Base-by-base conservation (phyloP, 441 rosid genomes). In the Croton laevigatus region DNA sequence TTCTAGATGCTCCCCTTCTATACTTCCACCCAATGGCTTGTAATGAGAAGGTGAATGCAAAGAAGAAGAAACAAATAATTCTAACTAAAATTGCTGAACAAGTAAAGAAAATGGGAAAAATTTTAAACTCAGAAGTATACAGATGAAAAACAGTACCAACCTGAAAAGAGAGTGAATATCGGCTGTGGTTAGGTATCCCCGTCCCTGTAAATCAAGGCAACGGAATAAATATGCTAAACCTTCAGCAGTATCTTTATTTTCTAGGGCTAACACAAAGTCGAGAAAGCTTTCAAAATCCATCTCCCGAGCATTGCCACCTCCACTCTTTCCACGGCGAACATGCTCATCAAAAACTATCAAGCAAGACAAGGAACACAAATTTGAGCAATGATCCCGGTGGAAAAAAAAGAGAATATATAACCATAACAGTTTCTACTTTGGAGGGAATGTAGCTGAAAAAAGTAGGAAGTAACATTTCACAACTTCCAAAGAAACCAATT, bases 91-190 rank as follows among this genome's bases (percentile, higher is more conserved):
- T 51, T 12, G 52, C 34, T 22, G 13, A 12, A 16, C 36, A 60
- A 51, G 36, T 20, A 45, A 51, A 48, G 38, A 27, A 68, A 46
- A 62, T 44, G 14, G 58, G 9, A 44, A 53, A 63, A 20, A n/a
- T n/a, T n/a, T 52, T 7, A 55, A 48, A 61, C 53, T 58, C 59
- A 49, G 52, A 74, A 59, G 48, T 32, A 51, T 5, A 49, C 63
- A 38, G 52, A 34, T 58, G 9, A 20, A 59, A 27, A 52, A 59
- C 20, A 71, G 9, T 34, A 53, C 36, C 73, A 62, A 91, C 99
- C 98, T 91, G 97, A 95, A 95, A 81, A 95, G 97, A 23, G 97
- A 81, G 81, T 95, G 99, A 75, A 95, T 95, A 86, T 95, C 99
- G 62, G 97, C 97, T 0, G 97, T 87, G 34, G 95, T 91, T 75